A percentile compares a stretch with the other conserved stretches of the same genome.
Conservation (phyloP, 2,329 filamentous ascomycete genomes). For the Aureobasidium subglaciale region DNA sequence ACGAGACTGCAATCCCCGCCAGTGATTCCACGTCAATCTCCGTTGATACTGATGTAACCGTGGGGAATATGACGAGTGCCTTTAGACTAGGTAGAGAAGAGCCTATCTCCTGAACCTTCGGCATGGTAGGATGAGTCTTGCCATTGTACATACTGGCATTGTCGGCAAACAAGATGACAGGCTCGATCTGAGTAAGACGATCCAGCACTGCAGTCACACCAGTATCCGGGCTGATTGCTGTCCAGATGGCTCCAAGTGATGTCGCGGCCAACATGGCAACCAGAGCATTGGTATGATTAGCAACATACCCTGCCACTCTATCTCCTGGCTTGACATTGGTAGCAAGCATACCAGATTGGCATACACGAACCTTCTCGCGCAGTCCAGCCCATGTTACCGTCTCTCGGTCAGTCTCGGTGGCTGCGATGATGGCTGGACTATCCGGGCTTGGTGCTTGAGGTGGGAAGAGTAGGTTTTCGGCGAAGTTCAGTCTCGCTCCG, state of each 20-base stretch:
- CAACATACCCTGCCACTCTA: slow-evolving; percentile 66
- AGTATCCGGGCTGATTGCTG: slow-evolving; percentile 84
- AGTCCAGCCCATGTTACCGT: slow-evolving; percentile 71
- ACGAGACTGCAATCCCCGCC: slow-evolving; percentile 31
- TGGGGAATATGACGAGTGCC: slow-evolving; percentile 61
- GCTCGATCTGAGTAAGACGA: slow-evolving; percentile 75
- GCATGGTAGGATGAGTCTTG: slow-evolving; percentile 71
- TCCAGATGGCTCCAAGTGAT: slow-evolving; percentile 83
- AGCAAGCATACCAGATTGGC: slow-evolving; percentile 62
- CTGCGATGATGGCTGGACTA: slow-evolving; percentile 66
- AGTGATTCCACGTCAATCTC: background rate
- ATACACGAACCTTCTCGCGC: slow-evolving; percentile 67
- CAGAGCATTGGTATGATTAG: slow-evolving; percentile 80
- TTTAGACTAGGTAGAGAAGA: slow-evolving; percentile 59
- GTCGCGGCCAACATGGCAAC: slow-evolving; percentile 82
- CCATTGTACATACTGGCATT: slow-evolving; percentile 88
- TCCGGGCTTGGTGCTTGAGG: slow-evolving; percentile 50
- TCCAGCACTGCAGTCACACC: slow-evolving; percentile 88
- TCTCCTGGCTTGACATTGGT: slow-evolving; percentile 57
- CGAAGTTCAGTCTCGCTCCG: slow-evolving; percentile 77
- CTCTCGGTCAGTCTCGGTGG: slow-evolving; percentile 64
- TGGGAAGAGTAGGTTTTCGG: slow-evolving; percentile 88
- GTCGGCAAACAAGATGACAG: slow-evolving; percentile 76
- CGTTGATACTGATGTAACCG: slow-evolving; percentile 10
- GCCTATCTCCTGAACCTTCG: slow-evolving; percentile 73